A percentile compares a stretch with the other conserved stretches of the same genome.
Evolutionary conservation across 2,329 filamentous ascomycete genomes (phyloP).

Genomic region (Helicocarpus griseus): DNA sequence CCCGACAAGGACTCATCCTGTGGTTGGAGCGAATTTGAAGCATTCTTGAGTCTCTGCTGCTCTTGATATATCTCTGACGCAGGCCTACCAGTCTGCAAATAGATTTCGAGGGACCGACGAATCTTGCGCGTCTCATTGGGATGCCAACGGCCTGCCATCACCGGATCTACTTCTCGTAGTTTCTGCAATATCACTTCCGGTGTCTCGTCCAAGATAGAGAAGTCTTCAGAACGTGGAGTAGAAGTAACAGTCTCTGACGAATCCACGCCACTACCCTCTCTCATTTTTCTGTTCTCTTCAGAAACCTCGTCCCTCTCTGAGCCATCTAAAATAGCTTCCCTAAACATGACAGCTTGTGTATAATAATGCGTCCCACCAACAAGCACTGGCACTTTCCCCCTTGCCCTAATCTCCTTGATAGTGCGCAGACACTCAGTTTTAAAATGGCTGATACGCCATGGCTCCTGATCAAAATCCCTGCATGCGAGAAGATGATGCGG

Average conservation of each 20-base stretch:
- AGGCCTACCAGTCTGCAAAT: conserved; percentile 65
- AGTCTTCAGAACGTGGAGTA: conserved; percentile 29
- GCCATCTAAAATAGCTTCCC: conserved; percentile 51
- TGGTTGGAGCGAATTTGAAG: background rate
- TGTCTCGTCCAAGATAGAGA: conserved; percentile 61
- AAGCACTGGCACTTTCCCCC: conserved; percentile 76
- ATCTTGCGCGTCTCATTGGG: conserved; percentile 90
- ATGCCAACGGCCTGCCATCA: conserved; percentile 88
- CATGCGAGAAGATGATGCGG: conserved; percentile 81
- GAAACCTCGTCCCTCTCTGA: conserved; percentile 16
- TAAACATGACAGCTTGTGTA: conserved; percentile 76
- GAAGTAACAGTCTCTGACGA: background rate
- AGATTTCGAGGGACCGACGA: conserved; percentile 80
- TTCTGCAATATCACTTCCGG: conserved; percentile 63
- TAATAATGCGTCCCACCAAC: conserved; percentile 97
- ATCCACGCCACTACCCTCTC: background rate
- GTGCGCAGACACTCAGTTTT: conserved; percentile 56
- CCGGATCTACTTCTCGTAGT: conserved; percentile 71
- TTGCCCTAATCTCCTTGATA: conserved; percentile 66
- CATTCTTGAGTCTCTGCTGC: conserved; percentile 42
- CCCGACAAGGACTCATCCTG: conserved; percentile 3
- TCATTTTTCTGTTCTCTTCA: conserved; percentile 4
- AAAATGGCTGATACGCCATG: conserved; percentile 77
- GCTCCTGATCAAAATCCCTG: conserved; percentile 63
- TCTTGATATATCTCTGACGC: conserved; percentile 83